These are phyloP conservation scores for Pascua sp. DNA, from an alignment of 1,284 basidiomycete species.

Conservation along the genomic window DNA sequence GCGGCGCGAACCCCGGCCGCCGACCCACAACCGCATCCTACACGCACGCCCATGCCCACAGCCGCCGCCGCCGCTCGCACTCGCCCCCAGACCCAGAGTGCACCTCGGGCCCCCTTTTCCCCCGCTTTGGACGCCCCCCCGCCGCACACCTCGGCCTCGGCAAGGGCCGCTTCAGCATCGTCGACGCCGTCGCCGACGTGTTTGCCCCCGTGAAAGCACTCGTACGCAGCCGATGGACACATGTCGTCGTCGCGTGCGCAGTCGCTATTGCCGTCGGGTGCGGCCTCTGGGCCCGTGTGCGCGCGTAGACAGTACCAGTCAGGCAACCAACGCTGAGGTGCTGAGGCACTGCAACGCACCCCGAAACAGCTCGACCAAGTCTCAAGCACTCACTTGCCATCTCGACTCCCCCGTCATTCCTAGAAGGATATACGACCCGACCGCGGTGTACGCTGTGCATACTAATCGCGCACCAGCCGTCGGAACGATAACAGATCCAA, in stretches of 20 bases:
- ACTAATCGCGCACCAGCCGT: no score
- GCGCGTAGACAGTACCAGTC: background rate
- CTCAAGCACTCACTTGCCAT: no score
- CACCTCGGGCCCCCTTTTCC: slow-evolving; percentile 14
- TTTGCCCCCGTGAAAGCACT: slow-evolving; percentile 12
- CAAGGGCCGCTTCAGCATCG: slow-evolving; percentile 6
- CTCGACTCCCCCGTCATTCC: no score
- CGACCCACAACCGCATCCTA: background rate
- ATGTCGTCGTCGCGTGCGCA: slow-evolving; percentile 18
- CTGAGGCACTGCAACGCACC: no score
- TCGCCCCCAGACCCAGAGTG: slow-evolving; percentile 1
- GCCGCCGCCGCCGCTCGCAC: background rate
- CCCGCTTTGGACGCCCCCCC: background rate
- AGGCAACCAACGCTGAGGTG: no score
- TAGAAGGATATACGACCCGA: no score
- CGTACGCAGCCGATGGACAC: slow-evolving; percentile 4
- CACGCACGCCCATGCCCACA: background rate
- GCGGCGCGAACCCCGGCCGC: background rate
- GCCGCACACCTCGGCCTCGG: background rate
- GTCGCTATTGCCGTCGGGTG: slow-evolving; percentile 22
- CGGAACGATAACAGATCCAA: no score
- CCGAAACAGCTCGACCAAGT: no score
- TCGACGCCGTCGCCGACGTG: slow-evolving; percentile 8
- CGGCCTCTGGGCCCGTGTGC: slow-evolving; percentile 13
- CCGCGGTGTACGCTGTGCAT: no score